Base-by-base conservation (phyloP, 352 stramenopile species). In the Peronospora farinosa region DNA sequence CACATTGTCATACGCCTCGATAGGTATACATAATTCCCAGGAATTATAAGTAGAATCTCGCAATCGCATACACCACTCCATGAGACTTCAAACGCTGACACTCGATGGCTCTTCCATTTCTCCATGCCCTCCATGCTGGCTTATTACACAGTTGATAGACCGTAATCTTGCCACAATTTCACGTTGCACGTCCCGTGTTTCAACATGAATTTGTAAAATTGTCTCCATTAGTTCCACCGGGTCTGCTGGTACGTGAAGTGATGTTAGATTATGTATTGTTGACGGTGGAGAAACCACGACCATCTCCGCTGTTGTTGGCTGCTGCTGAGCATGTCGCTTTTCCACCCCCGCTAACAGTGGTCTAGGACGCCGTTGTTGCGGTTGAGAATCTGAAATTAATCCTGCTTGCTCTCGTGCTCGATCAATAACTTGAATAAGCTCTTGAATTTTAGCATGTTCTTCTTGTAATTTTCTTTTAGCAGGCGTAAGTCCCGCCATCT, bases 401-500 rank as follows among this genome's bases (percentile, higher is more conserved):
- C 57, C 66, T 9, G 63, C 43, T 25, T 67, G 60, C 39, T 72
- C 57, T 40, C 72, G 57, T 11, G 67, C 60, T 39, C 63, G 48
- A 51, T 88, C 77, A 52, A 88, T 88, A n/a, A 72, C 53, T 37
- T 72, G 65, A 36, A 88, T 79, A 17, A 84, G 47, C 32, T 75
- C 72, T 12, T 71, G 57, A 52, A 88, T 88, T 54, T 78, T 78
- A 28, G 49, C 57, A 23, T 78, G 65, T 43, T 81, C 74, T 28
- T 79, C 54, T 37, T 71, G 60, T 39, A 78, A 46, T 42, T 76
- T 79, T 28, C 62, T 62, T 55, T 83, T 88, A 3, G 67, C 64
- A 6, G 57, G 59, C 15, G 72, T 73, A 12, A 74, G 48, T 30
- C 19, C 50, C 8, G 47, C 45, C 46, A 40, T 30, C 16, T 37